Evolutionary conservation across 306 rosid genomes (phyloP).

Genomic region (Urtica urens): DNA sequence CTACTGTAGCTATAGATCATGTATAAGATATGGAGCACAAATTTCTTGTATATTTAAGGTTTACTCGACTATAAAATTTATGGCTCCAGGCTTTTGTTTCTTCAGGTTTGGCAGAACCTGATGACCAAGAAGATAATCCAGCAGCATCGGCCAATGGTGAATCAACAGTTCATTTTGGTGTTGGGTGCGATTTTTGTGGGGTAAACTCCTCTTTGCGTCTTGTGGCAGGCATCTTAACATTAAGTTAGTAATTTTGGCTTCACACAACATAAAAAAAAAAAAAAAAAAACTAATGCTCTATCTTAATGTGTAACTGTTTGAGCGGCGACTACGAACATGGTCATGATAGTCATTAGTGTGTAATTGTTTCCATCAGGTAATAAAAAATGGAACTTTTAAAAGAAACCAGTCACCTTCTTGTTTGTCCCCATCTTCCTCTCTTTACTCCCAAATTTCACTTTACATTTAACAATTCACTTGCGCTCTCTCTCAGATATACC

Average conservation of each 20-base stretch:
- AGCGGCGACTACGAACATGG: too few species aligned
- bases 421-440: not conserved
- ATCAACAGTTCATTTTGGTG: constrained; percentile 30
- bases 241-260: too few species aligned
- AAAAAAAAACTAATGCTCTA: too few species aligned
- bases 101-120: constrained; percentile 34
- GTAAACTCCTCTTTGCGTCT: constrained; percentile 35
- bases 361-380: not conserved
- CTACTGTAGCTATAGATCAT: not conserved
- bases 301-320: too few species aligned
- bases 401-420: too few species aligned
- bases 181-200: constrained; percentile 91
- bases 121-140: constrained; percentile 13
- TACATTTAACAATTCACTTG: not conserved
- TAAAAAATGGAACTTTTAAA: too few species aligned
- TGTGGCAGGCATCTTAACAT: constrained; percentile 10
- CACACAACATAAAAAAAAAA: too few species aligned
- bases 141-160: constrained; percentile 21
- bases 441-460: not conserved
- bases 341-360: not conserved
- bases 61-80: too few species aligned
- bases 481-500: constrained; percentile 41
- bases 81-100: constrained; percentile 17
- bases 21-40: not conserved
- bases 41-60: too few species aligned